Evolutionary conservation across 805 yeast genomes (phyloP).

Genomic region (Myxozyma kluyveri): DNA sequence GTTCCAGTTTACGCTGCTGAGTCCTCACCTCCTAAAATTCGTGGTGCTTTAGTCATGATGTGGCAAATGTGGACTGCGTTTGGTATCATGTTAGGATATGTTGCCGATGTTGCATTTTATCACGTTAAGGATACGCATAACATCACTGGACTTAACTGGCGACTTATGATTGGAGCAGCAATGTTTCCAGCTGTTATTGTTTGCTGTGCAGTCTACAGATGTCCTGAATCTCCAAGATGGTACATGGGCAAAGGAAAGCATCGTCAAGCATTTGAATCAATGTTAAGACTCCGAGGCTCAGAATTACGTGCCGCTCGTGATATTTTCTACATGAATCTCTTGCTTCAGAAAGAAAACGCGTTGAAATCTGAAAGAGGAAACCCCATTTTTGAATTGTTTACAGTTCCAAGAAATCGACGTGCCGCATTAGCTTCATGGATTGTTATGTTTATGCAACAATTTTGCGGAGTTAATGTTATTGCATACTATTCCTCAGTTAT

Average conservation of each 20-base stretch:
- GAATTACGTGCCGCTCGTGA: slow-evolving; percentile 63
- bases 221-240: slow-evolving; percentile 74
- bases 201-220: slow-evolving; percentile 50
- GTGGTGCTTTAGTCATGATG: slow-evolving; percentile 67
- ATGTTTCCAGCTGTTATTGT: slow-evolving; percentile 57
- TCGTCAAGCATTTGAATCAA: slow-evolving; percentile 50
- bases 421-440: slow-evolving; percentile 78
- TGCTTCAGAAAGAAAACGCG: slow-evolving; percentile 47
- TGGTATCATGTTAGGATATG: slow-evolving; percentile 67
- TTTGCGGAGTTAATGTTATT: slow-evolving; percentile 86
- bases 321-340: slow-evolving; percentile 55
- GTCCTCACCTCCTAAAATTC: slow-evolving; percentile 53
- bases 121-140: slow-evolving; percentile 39
- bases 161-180: slow-evolving; percentile 66
- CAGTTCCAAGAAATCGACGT: slow-evolving; percentile 76
- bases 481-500: slow-evolving; percentile 81
- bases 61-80: slow-evolving; percentile 78
- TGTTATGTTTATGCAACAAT: slow-evolving; percentile 87
- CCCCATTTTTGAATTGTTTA: slow-evolving; percentile 47
- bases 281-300: slow-evolving; percentile 47
- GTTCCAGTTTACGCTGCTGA: slow-evolving; percentile 69
- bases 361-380: slow-evolving; percentile 39
- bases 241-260: slow-evolving; percentile 53
- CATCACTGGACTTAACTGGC: slow-evolving; percentile 45
- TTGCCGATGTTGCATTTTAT: slow-evolving; percentile 57